Evolutionary conservation across 805 yeast genomes (phyloP).

Genomic region (Priceomyces medius): DNA sequence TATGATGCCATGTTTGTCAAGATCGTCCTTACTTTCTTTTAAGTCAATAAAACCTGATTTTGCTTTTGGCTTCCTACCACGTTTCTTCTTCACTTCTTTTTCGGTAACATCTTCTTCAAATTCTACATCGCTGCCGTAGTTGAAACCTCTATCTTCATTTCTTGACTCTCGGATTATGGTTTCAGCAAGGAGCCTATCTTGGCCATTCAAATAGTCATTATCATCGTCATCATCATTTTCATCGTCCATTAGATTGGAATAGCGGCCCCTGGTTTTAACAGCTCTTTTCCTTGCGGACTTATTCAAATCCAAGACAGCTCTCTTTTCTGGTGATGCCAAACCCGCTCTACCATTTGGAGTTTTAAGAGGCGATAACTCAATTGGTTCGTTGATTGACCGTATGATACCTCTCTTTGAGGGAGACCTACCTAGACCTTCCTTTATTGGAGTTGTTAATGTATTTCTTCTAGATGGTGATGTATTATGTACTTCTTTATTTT

Average conservation of each 20-base stretch:
- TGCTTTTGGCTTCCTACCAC: conserved; percentile 3
- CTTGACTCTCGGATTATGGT: conserved; percentile 26
- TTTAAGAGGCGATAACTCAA: conserved; percentile 23
- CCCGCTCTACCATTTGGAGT: conserved; percentile 49
- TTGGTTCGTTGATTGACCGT: not conserved
- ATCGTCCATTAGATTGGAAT: conserved; percentile 31
- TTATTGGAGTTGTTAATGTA: not conserved
- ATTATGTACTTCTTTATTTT: conserved; percentile 2
- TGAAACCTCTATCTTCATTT: conserved; percentile 9
- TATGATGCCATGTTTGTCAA: not conserved
- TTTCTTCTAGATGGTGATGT: conserved; percentile 3
- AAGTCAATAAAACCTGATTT: no score
- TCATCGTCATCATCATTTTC: conserved; percentile 26
- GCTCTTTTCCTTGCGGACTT: conserved; percentile 52
- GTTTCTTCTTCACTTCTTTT: not conserved
- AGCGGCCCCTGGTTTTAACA: conserved; percentile 25
- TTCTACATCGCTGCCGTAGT: conserved; percentile 24
- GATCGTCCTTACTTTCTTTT: not conserved
- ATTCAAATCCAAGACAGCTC: conserved; percentile 40
- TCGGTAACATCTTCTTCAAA: conserved; percentile 20
- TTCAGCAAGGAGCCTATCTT: conserved; percentile 48
- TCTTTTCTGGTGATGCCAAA: conserved; percentile 41
- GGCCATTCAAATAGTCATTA: conserved; percentile 26
- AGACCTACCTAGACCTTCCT: conserved; percentile 1
- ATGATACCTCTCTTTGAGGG: conserved; percentile 18